Base-by-base conservation (phyloP, 2,329 filamentous ascomycete genomes). In the Aspergillus calidoustus region DNA sequence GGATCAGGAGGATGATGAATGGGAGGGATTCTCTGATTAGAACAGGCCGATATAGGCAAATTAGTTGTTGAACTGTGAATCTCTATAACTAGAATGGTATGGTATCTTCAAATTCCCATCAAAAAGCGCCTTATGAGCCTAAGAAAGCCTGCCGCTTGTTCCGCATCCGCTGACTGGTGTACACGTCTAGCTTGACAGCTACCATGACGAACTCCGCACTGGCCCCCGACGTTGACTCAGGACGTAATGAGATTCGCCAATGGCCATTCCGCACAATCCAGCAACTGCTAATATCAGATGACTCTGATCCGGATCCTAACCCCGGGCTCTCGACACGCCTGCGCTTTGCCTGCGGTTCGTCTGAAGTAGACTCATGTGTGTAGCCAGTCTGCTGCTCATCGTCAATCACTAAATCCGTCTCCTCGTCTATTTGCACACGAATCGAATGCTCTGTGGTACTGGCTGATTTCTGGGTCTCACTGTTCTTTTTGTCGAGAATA, bases 121-220 rank as follows among this genome's bases (percentile, higher is more conserved):
- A 5, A 13, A 15, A 17, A 28, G 8, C 19, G 30, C 11, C 31
- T 54, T 43, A 66, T 17, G 62, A 61, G 38, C 59, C 71, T 60
- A 96, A 74, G 72, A 96, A 96, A 0, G 77, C 79, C 64, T 90
- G 84, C 54, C 81, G 76, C 54, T 77, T 78, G 78, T 96, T 96
- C 65, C 91, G 84, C 11, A 83, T 83, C 64, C 82, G 81, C 76
- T 94, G 87, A 7, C 82, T 84, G 57, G 84, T 89, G 68, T 88
- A 85, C 0, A 89, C 90, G 67, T 96, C 90, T 28, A 96, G 73
- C 75, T 91, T 92, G 38, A 93, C 90, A 0, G 88, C 91, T 17
- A 90, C 83, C 54, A 96, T 82, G 23, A 92, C 83, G 61, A 91
- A 89, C 77, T 94, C 90, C 59, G 89, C 82, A 2, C 81, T 80